Evolutionary conservation across 2,329 filamentous ascomycete species (phyloP).

Genomic region (Metarhizium guizhouense): DNA sequence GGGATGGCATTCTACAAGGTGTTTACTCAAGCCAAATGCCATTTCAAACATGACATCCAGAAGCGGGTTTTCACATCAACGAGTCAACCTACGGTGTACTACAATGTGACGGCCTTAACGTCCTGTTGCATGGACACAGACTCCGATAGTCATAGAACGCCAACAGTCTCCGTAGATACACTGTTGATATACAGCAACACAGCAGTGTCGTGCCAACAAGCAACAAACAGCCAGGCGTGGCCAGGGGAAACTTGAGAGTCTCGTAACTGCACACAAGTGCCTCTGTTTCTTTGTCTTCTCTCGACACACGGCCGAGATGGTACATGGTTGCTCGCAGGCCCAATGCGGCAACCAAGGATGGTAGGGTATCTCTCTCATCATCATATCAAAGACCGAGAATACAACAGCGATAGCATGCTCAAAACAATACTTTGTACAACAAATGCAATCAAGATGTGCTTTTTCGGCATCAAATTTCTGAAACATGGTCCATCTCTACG

Average conservation of each 20-base stretch:
- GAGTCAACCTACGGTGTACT: background rate
- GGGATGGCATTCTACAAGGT: too few relatives aligned
- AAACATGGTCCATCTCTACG: background rate
- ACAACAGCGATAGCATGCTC: background rate
- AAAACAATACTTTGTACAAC: background rate
- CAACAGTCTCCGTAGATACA: background rate
- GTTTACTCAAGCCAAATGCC: too few relatives aligned
- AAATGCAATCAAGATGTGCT: background rate
- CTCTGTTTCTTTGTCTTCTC: background rate
- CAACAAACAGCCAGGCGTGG: background rate
- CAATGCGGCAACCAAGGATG: background rate
- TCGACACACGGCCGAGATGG: background rate
- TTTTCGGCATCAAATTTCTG: background rate
- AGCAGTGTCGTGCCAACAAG: background rate
- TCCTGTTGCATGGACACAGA: too few relatives aligned
- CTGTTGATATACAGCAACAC: background rate
- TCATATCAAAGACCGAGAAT: background rate
- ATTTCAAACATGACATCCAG: too few relatives aligned
- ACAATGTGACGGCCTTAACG: background rate
- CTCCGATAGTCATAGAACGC: too few relatives aligned
- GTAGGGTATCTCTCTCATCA: constrained; percentile 1
- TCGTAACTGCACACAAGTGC: constrained; percentile 1
- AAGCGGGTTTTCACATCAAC: too few relatives aligned
- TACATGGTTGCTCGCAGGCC: background rate
- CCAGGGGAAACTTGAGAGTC: background rate